These are phyloP conservation scores for Blumeriella jaapii DNA, from an alignment of 2,329 filamentous ascomycete genomes.

Conservation along the genomic window DNA sequence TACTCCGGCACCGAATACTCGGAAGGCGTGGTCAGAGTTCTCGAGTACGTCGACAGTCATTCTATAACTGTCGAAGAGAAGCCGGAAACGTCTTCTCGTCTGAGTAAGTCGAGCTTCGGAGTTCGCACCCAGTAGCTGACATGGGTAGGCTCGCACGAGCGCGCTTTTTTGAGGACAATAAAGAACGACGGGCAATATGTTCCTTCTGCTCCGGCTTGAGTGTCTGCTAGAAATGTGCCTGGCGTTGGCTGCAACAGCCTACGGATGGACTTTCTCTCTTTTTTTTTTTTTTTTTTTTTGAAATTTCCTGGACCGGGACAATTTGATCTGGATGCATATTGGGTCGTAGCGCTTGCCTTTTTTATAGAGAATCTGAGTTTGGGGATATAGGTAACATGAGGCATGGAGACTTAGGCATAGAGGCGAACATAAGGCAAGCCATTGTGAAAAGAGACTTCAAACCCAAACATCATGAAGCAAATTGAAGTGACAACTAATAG, in stretches of 20 bases:
- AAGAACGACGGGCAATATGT: slow-evolving; percentile 21
- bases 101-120: slow-evolving; percentile 15
- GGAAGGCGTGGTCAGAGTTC: slow-evolving; percentile 16
- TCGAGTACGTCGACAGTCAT: slow-evolving; percentile 22
- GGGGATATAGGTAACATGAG: not conserved
- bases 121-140: slow-evolving; percentile 9
- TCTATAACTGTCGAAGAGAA: slow-evolving; percentile 20
- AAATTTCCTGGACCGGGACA: too few species aligned
- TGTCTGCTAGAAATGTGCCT: not conserved
- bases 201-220: slow-evolving; percentile 10
- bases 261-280: too few species aligned
- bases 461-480: too few species aligned
- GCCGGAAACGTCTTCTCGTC: slow-evolving; percentile 12
- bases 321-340: not conserved
- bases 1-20: slow-evolving; percentile 16
- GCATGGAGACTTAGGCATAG: too few species aligned
- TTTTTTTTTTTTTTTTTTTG: too few species aligned
- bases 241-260: too few species aligned
- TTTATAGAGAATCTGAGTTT: not conserved
- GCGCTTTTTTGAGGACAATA: slow-evolving; percentile 20
- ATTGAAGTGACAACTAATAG: too few species aligned
- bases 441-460: not conserved
- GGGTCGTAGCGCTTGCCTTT: slow-evolving; percentile 1
- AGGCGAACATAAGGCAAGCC: not conserved
- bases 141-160: slow-evolving; percentile 19